Conservation (phyloP, 805 yeast species). For the Blastobotrys peoriensis region DNA sequence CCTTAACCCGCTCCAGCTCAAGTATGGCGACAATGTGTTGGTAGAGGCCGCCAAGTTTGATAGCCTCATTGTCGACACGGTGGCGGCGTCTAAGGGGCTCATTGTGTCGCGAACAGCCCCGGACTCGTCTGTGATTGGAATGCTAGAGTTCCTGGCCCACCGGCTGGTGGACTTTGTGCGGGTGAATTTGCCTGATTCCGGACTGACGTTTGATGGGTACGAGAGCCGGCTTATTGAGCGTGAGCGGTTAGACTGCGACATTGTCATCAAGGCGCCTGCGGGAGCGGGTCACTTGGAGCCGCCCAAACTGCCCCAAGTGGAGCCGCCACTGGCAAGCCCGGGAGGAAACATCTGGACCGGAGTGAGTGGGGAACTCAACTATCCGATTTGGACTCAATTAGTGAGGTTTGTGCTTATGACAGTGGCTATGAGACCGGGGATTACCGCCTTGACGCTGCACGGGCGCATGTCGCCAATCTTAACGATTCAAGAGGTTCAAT, state of each 20-base stretch:
- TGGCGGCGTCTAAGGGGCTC: slow-evolving; percentile 46
- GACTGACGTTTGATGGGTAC: slow-evolving; percentile 47
- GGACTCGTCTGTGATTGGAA: slow-evolving; percentile 56
- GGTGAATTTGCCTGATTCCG: slow-evolving; percentile 35
- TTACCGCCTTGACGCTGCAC: slow-evolving; percentile 27
- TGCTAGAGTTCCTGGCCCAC: slow-evolving; percentile 50
- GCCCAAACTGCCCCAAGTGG: slow-evolving; percentile 10
- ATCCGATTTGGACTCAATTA: slow-evolving; percentile 53
- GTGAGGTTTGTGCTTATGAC: slow-evolving; percentile 42
- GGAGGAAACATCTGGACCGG: slow-evolving; percentile 52
- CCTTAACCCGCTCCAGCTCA: slow-evolving; percentile 34
- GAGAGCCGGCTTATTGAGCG: slow-evolving; percentile 71
- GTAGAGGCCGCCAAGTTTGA: slow-evolving; percentile 43
- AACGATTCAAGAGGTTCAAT: slow-evolving; percentile 23
- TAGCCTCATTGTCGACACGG: slow-evolving; percentile 36
- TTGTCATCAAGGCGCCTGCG: slow-evolving; percentile 31
- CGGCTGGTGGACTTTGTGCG: slow-evolving; percentile 40
- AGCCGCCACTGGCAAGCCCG: slow-evolving; percentile 11
- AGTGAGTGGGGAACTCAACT: slow-evolving; percentile 53
- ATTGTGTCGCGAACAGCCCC: slow-evolving; percentile 48
- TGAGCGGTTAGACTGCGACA: slow-evolving; percentile 59
- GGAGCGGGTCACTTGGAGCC: slow-evolving; percentile 8
- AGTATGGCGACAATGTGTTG: slow-evolving; percentile 37
- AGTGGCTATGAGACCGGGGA: slow-evolving; percentile 53
- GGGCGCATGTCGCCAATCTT: slow-evolving; percentile 20